These are phyloP conservation scores for Sapria himalayana DNA, from an alignment of 345 rosid genomes.

Conservation along the genomic window DNA sequence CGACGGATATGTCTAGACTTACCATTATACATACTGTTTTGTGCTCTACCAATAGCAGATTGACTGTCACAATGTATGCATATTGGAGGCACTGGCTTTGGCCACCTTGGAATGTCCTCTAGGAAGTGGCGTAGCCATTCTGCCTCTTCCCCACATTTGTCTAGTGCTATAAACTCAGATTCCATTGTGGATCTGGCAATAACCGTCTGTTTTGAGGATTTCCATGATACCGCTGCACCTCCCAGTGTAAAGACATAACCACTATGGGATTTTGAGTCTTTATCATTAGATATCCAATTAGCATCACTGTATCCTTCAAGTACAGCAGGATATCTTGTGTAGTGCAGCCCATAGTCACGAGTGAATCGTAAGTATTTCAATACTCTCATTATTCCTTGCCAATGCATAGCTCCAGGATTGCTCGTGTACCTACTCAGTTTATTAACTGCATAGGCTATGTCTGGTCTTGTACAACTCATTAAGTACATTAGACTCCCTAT, in stretches of 20 bases:
- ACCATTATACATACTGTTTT: not conserved
- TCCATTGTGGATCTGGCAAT: not conserved
- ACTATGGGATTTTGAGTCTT: not conserved
- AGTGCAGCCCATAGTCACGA: not conserved
- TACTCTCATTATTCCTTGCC: not conserved
- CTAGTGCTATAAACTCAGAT: not conserved
- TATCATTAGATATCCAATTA: not conserved
- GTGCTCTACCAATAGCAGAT: not conserved
- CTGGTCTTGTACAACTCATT: not conserved
- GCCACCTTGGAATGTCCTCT: not conserved
- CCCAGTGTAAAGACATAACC: too few relatives aligned
- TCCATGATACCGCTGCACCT: too few relatives aligned
- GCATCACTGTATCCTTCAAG: slow-evolving; percentile 4
- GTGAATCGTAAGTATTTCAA: not conserved
- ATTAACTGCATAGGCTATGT: not conserved
- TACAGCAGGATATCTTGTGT: not conserved
- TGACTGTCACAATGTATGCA: slow-evolving; percentile 1
- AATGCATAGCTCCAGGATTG: not conserved
- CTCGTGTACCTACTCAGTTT: not conserved
- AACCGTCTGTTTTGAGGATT: not conserved
- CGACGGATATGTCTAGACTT: not conserved
- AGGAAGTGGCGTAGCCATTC: not conserved
- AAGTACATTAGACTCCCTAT: not conserved
- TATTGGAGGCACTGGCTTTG: not conserved
- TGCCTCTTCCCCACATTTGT: not conserved